Evolutionary conservation across 2,329 filamentous ascomycete species (phyloP).

Genomic region (Verticillium klebahnii): DNA sequence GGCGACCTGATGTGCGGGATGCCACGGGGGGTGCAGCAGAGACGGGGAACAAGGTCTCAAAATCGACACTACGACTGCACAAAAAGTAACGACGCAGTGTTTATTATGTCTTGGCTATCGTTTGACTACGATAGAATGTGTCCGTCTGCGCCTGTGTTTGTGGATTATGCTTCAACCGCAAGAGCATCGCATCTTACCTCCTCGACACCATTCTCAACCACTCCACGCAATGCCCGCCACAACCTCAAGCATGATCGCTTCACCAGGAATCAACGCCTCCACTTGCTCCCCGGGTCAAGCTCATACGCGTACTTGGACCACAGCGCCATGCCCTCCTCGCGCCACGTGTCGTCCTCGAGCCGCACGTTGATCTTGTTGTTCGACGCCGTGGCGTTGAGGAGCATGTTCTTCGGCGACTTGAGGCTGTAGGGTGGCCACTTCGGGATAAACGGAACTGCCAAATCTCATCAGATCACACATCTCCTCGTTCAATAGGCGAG

Average conservation of each 20-base stretch:
- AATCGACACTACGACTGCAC: no score
- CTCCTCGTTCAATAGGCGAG: not conserved
- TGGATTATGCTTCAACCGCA: no score
- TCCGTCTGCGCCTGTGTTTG: no score
- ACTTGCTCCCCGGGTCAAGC: not conserved
- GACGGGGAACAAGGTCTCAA: no score
- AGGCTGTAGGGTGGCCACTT: slow-evolving; percentile 11
- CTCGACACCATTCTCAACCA: no score
- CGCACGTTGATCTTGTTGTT: slow-evolving; percentile 12
- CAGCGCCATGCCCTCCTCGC: slow-evolving; percentile 7
- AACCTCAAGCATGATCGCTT: not conserved
- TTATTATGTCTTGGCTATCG: no score
- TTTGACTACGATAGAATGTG: no score
- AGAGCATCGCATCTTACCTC: no score
- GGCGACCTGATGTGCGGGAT: no score
- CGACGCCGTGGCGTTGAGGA: slow-evolving; percentile 11
- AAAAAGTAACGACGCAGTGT: no score
- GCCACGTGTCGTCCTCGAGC: slow-evolving; percentile 12
- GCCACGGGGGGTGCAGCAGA: no score
- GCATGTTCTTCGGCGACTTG: slow-evolving; percentile 12
- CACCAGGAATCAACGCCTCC: not conserved
- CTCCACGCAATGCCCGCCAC: no score
- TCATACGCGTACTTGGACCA: slow-evolving; percentile 1
- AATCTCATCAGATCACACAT: not conserved
- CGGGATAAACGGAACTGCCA: slow-evolving; percentile 7